A percentile compares a stretch with the other conserved stretches of the same genome.
phyloP scores from a whole-genome alignment of 2,329 filamentous ascomycete species.

The Didymellaceae sp. region DNA sequence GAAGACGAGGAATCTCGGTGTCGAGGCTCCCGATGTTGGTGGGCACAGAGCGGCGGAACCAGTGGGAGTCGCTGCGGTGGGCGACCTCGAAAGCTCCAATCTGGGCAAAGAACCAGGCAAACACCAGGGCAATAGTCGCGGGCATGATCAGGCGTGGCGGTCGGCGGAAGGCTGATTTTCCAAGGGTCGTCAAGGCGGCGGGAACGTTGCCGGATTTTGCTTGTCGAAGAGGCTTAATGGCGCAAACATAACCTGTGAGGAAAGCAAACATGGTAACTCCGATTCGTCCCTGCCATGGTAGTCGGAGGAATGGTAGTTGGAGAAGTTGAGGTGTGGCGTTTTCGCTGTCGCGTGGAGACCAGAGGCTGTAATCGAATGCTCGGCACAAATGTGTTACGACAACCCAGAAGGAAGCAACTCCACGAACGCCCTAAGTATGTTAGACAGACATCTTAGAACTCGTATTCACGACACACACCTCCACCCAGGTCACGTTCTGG shows the following conservation, averaged over 20 bases:
- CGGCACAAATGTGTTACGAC: slow-evolving; percentile 60
- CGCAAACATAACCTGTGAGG: slow-evolving; percentile 63
- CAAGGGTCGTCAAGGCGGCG: slow-evolving; percentile 56
- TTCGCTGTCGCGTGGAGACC: slow-evolving; percentile 54
- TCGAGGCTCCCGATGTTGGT: slow-evolving; percentile 52
- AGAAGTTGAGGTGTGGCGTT: slow-evolving; percentile 54
- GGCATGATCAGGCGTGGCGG: slow-evolving; percentile 60
- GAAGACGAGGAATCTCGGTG: slow-evolving; percentile 54
- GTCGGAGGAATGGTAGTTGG: slow-evolving; percentile 61
- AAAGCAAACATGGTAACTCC: slow-evolving; percentile 64
- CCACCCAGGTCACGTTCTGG: slow-evolving; percentile 51
- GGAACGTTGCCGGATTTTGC: slow-evolving; percentile 55
- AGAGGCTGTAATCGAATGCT: slow-evolving; percentile 60
- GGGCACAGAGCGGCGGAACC: slow-evolving; percentile 59
- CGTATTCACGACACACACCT: slow-evolving; percentile 38
- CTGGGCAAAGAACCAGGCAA: slow-evolving; percentile 59
- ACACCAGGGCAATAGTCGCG: slow-evolving; percentile 58
- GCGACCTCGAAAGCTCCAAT: slow-evolving; percentile 58
- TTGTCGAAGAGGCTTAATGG: slow-evolving; percentile 61
- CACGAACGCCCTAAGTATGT: slow-evolving; percentile 55
- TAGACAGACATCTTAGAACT: slow-evolving; percentile 4
- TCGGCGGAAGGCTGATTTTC: slow-evolving; percentile 62
- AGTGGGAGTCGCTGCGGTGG: slow-evolving; percentile 57
- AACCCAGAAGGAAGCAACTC: slow-evolving; percentile 61
- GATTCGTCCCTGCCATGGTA: slow-evolving; percentile 62